phyloP scores from a whole-genome alignment of 2,329 filamentous ascomycete genomes.

The Aspergillus sp. region DNA sequence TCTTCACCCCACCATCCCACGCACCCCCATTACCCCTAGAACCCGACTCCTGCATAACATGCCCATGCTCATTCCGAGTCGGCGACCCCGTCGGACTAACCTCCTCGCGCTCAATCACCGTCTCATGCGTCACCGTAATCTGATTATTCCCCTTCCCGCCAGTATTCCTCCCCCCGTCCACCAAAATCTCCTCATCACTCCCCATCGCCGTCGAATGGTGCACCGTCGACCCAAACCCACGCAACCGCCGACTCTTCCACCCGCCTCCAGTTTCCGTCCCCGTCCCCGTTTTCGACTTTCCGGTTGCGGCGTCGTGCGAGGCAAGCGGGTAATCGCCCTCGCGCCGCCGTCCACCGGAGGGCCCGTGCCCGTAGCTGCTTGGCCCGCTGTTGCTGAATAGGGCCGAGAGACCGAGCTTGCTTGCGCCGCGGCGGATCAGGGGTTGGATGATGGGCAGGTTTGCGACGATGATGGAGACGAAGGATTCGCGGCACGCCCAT shows the following conservation, averaged over 20 bases:
- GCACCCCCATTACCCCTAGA: no score
- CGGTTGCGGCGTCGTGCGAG: not conserved
- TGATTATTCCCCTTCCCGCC: conserved; percentile 4
- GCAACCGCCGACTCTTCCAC: not conserved
- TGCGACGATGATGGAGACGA: conserved; percentile 42
- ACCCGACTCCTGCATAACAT: not conserved
- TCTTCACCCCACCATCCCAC: no score
- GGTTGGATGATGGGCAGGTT: conserved; percentile 44
- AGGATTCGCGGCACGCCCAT: conserved; percentile 45
- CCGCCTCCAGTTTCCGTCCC: not conserved
- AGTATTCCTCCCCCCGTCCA: not conserved
- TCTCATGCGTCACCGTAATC: conserved; percentile 29
- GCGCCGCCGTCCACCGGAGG: not conserved
- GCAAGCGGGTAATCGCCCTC: not conserved
- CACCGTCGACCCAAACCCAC: conserved; percentile 2
- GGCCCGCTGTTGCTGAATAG: conserved; percentile 25
- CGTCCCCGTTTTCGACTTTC: not conserved
- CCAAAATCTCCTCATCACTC: conserved; percentile 30
- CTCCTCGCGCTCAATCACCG: conserved; percentile 24
- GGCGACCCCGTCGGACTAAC: not conserved
- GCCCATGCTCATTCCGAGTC: not conserved
- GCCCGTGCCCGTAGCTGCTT: not conserved
- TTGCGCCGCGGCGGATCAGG: conserved; percentile 25
- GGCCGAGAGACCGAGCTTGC: conserved; percentile 25
- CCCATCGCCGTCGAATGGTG: conserved; percentile 24